phyloP scores from a whole-genome alignment of 257 asterid species.

The Salvia rosmarinus region DNA sequence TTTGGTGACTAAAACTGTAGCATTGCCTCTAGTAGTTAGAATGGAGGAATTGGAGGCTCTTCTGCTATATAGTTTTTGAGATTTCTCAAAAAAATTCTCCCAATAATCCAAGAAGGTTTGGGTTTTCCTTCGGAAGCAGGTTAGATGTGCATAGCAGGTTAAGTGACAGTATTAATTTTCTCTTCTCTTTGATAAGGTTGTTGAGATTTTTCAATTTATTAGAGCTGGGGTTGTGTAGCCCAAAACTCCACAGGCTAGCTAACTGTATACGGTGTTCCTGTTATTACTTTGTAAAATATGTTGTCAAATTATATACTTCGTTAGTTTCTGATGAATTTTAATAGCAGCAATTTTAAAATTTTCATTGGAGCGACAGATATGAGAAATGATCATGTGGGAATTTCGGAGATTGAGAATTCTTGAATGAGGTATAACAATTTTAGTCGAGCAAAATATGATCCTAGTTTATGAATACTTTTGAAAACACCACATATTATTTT shows the following conservation, averaged over 20 bases:
- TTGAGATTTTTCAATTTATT: conserved; percentile 11
- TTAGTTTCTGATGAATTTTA: conserved; percentile 5
- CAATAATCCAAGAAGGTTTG: background rate
- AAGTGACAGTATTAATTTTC: background rate
- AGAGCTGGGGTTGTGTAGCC: conserved; percentile 26
- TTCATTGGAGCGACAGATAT: too few species aligned
- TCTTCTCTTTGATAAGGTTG: background rate
- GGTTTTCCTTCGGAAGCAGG: conserved; percentile 17
- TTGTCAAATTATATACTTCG: background rate
- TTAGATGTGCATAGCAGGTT: conserved; percentile 9
- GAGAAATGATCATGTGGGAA: background rate
- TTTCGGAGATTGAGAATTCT: background rate
- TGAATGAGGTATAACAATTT: background rate
- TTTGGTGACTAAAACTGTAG: background rate
- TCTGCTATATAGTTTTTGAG: background rate
- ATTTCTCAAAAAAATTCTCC: background rate
- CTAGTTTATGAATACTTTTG: too few species aligned
- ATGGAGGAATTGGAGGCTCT: conserved; percentile 8
- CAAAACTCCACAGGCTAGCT: background rate
- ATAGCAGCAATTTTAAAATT: background rate
- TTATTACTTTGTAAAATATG: conserved; percentile 15
- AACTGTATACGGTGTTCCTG: background rate
- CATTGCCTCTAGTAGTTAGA: conserved; percentile 2
- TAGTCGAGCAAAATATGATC: too few species aligned
- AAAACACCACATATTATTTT: too few species aligned